Evolutionary conservation across 2,329 filamentous ascomycete species (phyloP).

Genomic region (Verticillium tricorpus): DNA sequence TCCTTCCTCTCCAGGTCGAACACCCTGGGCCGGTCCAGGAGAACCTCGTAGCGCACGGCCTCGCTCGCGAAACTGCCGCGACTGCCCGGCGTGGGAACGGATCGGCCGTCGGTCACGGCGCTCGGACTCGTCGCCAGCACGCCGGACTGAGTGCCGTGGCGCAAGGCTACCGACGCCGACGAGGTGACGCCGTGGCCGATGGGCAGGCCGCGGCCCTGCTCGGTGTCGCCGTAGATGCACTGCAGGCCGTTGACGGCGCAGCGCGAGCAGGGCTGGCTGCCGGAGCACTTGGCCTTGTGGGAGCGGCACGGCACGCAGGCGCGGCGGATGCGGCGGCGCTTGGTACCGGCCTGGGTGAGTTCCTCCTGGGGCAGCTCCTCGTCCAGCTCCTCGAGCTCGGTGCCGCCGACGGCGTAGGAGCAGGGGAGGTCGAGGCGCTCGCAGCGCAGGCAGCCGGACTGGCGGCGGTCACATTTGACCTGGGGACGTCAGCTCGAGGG

Average conservation of each 20-base stretch:
- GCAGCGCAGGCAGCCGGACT: not conserved
- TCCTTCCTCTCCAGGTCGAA: not conserved
- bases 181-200: not conserved
- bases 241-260: not conserved
- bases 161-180: not conserved
- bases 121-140: not conserved
- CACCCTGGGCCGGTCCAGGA: not conserved
- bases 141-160: not conserved
- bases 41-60: not conserved
- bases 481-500: not conserved
- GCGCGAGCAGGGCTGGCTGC: constrained; percentile 6
- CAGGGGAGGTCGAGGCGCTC: not conserved
- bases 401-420: not conserved
- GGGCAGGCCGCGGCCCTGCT: not conserved
- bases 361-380: not conserved
- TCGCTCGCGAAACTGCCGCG: not conserved
- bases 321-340: constrained; percentile 13
- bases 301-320: constrained; percentile 26
- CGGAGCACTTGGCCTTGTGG: constrained; percentile 28
- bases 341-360: constrained; percentile 19
- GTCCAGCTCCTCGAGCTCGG: not conserved
- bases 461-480: not conserved
- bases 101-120: not conserved
- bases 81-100: not conserved
- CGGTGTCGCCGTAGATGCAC: not conserved